Evolutionary conservation across 2,329 filamentous ascomycete species (phyloP), one percentile per base, ranked within the genome.

Genomic region (Cadophora gregata): DNA sequence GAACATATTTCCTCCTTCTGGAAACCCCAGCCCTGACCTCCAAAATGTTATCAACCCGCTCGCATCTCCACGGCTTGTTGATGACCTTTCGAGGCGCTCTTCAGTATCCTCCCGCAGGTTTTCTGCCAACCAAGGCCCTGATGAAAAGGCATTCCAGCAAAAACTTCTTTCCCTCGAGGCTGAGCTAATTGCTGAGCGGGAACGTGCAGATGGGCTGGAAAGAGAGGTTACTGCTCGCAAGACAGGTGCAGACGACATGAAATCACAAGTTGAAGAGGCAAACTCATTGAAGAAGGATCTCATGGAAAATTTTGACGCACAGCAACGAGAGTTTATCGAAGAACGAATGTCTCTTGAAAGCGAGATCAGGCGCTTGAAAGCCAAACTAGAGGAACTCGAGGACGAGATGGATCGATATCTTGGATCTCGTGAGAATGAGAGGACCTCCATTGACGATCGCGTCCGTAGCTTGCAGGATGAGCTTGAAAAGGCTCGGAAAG

Each of bases 261-360:
- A 85, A 80, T 86, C 82, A 74, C 90, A 89, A 73, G 86, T 97
- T 68, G 88, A 96, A 70, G 95, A 98, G 78, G 92, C 88, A 6
- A 93, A 96, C 73, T 94, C 93, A 2, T 97, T 92, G 0, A 99
- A 99, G 78, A 91, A 92, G 73, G 96, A 98, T 78, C 86, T 99
- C 10, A 88, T 99, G 80, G 90, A 93, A 71, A 99, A 99, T 75
- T 93, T 99, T 81, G 93, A 98, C 76, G 90, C 94, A 14, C 87
- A 96, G 71, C 93, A 97, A 78, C 88, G 88, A 29, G 96, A 98
- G 75, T 97, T 97, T 72, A 84, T 91, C 42, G 88, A 90, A 59
- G 95, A 98, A 78, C 88, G 96, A 47, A 93, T 91, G 74, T 91
- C 89, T 10, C 83, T 98, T 0, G 92, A 97, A 72, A 84, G 87